phyloP scores from a whole-genome alignment of 2,329 filamentous ascomycete species.

The Bisporella sp. region DNA sequence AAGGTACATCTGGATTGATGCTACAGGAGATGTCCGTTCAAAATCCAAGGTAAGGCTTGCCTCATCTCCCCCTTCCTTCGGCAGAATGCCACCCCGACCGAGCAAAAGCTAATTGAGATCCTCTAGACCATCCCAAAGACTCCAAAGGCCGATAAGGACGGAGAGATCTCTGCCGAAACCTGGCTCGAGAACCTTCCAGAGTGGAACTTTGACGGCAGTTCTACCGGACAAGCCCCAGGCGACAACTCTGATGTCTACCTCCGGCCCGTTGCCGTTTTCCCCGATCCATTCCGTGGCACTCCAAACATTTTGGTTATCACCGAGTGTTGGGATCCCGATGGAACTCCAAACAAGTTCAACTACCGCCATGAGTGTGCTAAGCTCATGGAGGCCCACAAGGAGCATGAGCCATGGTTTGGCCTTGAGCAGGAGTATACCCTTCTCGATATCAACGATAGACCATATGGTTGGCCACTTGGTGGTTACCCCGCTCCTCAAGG shows the following conservation, averaged over 20 bases:
- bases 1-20: constrained; percentile 87
- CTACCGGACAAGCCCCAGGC: constrained; percentile 84
- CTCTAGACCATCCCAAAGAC: constrained; percentile 55
- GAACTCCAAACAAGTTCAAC: constrained; percentile 98
- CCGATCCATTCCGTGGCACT: constrained; percentile 81
- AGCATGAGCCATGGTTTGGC: constrained; percentile 91
- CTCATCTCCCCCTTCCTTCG: not conserved
- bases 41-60: constrained; percentile 80
- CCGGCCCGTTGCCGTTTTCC: constrained; percentile 79
- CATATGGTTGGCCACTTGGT: constrained; percentile 83
- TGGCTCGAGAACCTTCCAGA: constrained; percentile 60
- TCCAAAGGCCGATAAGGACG: constrained; percentile 31
- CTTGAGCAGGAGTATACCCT: constrained; percentile 97
- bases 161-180: constrained; percentile 12
- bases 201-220: constrained; percentile 85
- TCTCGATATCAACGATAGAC: constrained; percentile 77
- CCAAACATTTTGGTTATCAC: constrained; percentile 92
- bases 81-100: not conserved
- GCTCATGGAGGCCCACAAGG: constrained; percentile 80
- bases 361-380: constrained; percentile 86
- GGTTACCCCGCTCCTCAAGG: constrained; percentile 79
- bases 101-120: constrained; percentile 15
- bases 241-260: constrained; percentile 98
- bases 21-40: constrained; percentile 74
- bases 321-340: constrained; percentile 92